Percentiles rank a stretch among this genome's conserved stretches.
These are phyloP conservation scores for Cystofilobasidium macerans DNA, from an alignment of 768 basidiomycete genomes.

Conservation along the genomic window DNA sequence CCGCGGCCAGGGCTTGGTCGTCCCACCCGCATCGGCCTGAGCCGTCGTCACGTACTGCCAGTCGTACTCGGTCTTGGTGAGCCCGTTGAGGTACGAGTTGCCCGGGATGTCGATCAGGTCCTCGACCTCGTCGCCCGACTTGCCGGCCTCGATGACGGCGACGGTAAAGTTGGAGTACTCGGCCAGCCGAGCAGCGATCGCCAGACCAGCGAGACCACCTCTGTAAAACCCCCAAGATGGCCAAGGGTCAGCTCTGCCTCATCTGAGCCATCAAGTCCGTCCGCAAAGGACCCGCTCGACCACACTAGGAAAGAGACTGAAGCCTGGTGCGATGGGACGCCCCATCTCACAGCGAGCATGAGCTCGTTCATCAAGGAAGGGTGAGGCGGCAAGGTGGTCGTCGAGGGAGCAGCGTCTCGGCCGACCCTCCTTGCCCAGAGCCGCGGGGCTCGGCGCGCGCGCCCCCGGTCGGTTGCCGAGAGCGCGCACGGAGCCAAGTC, in stretches of 20 bases:
- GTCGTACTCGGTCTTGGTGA: constrained; percentile 18
- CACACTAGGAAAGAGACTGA: too few species aligned
- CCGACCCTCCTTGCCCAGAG: too few species aligned
- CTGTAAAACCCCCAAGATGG: constrained; percentile 4
- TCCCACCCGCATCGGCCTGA: constrained; percentile 23
- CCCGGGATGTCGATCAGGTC: constrained; percentile 24
- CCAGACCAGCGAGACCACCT: constrained; percentile 24
- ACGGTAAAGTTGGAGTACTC: constrained; percentile 26
- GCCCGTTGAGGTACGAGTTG: constrained; percentile 24
- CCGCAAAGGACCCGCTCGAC: too few species aligned
- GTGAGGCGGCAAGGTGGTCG: too few species aligned
- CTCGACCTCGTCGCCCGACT: constrained; percentile 16
- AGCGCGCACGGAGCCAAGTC: neutral
- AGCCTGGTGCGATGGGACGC: too few species aligned
- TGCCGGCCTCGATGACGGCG: constrained; percentile 26
- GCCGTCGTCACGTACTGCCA: constrained; percentile 31
- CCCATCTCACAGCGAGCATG: too few species aligned
- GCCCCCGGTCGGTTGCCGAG: neutral
- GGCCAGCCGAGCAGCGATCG: constrained; percentile 19
- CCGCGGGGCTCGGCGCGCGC: too few species aligned
- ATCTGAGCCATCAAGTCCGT: too few species aligned
- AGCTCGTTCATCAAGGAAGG: too few species aligned
- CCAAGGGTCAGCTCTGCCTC: neutral
- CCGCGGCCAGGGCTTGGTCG: constrained; percentile 27
- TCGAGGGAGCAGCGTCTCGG: too few species aligned